Percentiles rank a stretch among this genome's conserved stretches.
These are phyloP conservation scores for Aspergillus chevalieri DNA, from an alignment of 2,329 filamentous ascomycete species.

Conservation along the genomic window DNA sequence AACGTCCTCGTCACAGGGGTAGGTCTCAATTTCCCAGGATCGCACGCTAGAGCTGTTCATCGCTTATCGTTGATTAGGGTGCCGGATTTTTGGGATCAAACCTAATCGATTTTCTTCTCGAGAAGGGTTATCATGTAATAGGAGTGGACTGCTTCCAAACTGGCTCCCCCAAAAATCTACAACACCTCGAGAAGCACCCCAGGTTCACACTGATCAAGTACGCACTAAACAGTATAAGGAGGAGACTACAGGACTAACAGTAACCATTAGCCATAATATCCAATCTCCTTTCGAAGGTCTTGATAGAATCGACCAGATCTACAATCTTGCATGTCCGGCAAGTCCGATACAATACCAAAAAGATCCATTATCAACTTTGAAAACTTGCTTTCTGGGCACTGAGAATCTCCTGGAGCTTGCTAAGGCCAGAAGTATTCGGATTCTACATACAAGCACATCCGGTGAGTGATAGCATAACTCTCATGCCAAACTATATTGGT, in stretches of 20 bases:
- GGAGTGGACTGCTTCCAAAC: conserved; percentile 11
- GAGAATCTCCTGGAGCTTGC: conserved; percentile 26
- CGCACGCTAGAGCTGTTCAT: neutral
- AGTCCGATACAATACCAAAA: conserved; percentile 26
- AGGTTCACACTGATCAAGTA: conserved; percentile 7
- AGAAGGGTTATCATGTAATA: conserved; percentile 9
- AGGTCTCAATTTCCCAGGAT: neutral
- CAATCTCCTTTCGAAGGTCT: conserved; percentile 3
- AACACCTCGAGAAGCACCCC: conserved; percentile 5
- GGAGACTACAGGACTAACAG: neutral
- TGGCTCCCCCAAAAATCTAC: conserved; percentile 6
- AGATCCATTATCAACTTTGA: conserved; percentile 24
- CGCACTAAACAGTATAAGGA: neutral
- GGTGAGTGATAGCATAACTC: conserved; percentile 8
- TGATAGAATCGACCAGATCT: conserved; percentile 27
- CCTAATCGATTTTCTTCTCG: conserved; percentile 10
- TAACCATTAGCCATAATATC: conserved; percentile 7
- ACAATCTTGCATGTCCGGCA: conserved; percentile 28
- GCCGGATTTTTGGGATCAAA: conserved; percentile 12
- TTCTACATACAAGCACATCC: conserved; percentile 26
- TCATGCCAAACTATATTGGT: neutral
- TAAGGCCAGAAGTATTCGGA: conserved; percentile 20
- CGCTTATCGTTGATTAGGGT: conserved; percentile 2
- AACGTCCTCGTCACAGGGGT: neutral
- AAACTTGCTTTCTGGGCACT: conserved; percentile 26